Evolutionary conservation across 768 basidiomycete genomes (phyloP), one percentile per base, ranked within the genome.

Genomic region (Butyriboletus loyo): DNA sequence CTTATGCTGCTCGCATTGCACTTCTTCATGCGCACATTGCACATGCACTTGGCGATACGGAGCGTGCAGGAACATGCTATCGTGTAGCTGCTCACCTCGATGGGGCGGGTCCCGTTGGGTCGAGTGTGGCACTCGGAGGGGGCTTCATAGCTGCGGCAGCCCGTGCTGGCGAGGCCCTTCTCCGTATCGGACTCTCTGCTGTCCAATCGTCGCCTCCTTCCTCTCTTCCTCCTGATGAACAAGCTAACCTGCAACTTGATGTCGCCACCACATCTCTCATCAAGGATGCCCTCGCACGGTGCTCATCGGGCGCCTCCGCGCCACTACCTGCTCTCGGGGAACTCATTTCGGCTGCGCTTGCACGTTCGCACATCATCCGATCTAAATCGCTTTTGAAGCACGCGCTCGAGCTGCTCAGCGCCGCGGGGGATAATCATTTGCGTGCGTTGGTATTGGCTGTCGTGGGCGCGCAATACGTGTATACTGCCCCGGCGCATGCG

Each of bases 21-120:
- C 73, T 91, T 7, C 78, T 85, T 52, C 79, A 87, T 47, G 89
- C 83, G 0, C 87, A 92, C 54, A 78, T 91, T 27, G 84, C 86
- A 5, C 89, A 92, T 63, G 81, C 86, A 2, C 68, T 80, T 5
- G 81, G 82, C 1, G 73, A 79, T 8, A 64, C 71, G 0, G 72
- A 74, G 11, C 75, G 80, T 2, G 89, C 89, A 17, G 59, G 75
- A 43, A 72, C 75, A 34, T 86, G 84, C 50, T 92, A 90, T 65
- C 74, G 73, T 37, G 77, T 85, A 5, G 85, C 87, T 4, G 81
- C 80, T 5, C 67, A 73, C 43, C 68, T 87, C 0, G 74, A 75
- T 21, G 67, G 68, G 0, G 66, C 68, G 10, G 28, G 55, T 37
- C 60, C 58, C 0, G 71, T 75, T 50, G 70, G 63, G 15, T 52